Evolutionary conservation across 225 moss, liverwort and hornwort species (phyloP).

Genomic region (Straminergon stramineum): DNA sequence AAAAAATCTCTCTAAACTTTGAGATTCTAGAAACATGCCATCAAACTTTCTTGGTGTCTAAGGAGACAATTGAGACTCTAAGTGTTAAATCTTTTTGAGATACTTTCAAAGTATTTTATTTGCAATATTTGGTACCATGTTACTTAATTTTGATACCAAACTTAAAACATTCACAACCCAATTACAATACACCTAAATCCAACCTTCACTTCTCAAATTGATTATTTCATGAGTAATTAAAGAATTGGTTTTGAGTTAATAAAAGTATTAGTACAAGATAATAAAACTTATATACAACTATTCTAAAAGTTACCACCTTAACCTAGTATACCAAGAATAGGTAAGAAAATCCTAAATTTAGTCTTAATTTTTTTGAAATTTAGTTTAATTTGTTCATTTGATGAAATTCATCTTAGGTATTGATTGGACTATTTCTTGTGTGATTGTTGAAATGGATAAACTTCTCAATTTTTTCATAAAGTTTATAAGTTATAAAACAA

Average conservation of each 20-base stretch:
- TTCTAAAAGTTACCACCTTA: too few relatives aligned
- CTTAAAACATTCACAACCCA: neutral
- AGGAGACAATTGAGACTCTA: accelerated
- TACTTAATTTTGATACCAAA: neutral
- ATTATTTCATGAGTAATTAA: neutral
- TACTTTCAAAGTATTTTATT: neutral
- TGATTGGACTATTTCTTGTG: neutral
- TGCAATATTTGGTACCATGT: neutral
- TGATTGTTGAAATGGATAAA: neutral
- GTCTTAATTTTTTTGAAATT: too few relatives aligned
- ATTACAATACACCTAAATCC: neutral
- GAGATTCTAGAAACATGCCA: accelerated
- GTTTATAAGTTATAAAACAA: too few relatives aligned
- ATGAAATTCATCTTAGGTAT: neutral
- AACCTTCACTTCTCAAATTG: neutral
- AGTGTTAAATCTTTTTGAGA: neutral
- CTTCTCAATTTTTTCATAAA: accelerated
- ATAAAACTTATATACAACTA: neutral
- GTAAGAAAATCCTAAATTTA: neutral
- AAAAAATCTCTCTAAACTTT: neutral
- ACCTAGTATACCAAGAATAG: neutral
- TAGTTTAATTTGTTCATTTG: neutral
- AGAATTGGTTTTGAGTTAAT: neutral
- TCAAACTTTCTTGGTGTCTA: accelerated
- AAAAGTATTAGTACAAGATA: neutral